Conservation (phyloP, 495 filamentous ascomycete species). For the Haplographium delicatum region DNA sequence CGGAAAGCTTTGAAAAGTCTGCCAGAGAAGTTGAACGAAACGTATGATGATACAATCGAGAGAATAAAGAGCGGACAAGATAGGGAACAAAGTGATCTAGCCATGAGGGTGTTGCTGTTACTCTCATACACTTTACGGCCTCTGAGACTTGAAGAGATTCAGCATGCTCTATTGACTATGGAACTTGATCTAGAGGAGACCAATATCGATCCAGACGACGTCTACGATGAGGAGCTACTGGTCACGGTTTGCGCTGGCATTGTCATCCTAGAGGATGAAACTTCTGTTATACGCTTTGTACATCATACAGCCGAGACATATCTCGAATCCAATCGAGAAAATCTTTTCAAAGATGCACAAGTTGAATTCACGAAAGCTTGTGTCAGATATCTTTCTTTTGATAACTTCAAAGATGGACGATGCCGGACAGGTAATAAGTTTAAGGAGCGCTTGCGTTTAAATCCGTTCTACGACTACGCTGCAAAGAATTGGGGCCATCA, state of each 20-base stretch:
- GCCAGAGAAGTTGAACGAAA: too few relatives aligned
- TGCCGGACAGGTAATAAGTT: conserved; percentile 11
- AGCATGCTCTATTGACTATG: too few relatives aligned
- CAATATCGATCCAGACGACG: too few relatives aligned
- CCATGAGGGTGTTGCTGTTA: too few relatives aligned
- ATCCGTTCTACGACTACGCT: conserved; percentile 10
- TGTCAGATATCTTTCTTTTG: conserved; percentile 8
- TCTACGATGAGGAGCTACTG: conserved; percentile 25
- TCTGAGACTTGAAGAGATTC: too few relatives aligned
- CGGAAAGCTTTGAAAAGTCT: too few relatives aligned
- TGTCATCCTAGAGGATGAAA: conserved; percentile 30
- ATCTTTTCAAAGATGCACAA: background rate
- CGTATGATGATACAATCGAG: too few relatives aligned
- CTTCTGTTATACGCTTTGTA: conserved; percentile 25
- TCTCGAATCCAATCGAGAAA: background rate
- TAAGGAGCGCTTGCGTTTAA: background rate
- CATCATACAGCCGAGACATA: conserved; percentile 12
- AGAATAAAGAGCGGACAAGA: too few relatives aligned
- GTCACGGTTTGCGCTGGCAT: conserved; percentile 30
- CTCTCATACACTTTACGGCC: too few relatives aligned
- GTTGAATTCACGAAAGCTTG: conserved; percentile 6
- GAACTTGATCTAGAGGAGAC: too few relatives aligned
- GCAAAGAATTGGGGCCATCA: conserved; percentile 14
- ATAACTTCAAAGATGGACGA: conserved; percentile 1
- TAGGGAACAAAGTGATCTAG: too few relatives aligned